A percentile compares a stretch with the other conserved stretches of the same genome.
phyloP scores from a whole-genome alignment of 176 grass and related monocot species.

The Triticum urartu region DNA sequence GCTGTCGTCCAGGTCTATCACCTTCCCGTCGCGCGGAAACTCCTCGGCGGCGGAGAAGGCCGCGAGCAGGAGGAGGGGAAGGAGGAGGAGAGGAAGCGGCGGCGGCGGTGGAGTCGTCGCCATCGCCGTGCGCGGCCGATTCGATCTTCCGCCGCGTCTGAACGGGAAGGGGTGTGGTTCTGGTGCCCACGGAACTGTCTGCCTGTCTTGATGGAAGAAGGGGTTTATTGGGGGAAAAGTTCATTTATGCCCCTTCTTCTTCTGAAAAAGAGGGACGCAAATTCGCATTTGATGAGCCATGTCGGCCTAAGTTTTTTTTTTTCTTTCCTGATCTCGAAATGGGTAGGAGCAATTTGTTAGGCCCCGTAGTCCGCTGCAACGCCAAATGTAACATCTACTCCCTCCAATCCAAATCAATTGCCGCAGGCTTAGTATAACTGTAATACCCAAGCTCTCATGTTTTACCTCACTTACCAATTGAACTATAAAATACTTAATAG shows the following conservation, averaged over 20 bases:
- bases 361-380: too few relatives aligned
- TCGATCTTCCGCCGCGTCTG: slow-evolving; percentile 46
- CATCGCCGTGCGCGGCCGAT: slow-evolving; percentile 36
- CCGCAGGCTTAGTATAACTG: too few relatives aligned
- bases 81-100: slow-evolving; percentile 19
- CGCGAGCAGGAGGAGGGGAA: slow-evolving; percentile 28
- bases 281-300: neutral
- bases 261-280: neutral
- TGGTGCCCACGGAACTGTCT: neutral
- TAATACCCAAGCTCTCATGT: too few relatives aligned
- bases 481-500: too few relatives aligned
- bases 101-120: neutral
- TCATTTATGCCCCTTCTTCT: neutral
- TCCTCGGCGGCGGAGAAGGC: slow-evolving; percentile 32
- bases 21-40: slow-evolving; percentile 73
- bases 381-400: too few relatives aligned
- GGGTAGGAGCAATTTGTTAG: too few relatives aligned
- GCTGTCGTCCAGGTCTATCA: slow-evolving; percentile 87
- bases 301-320: too few relatives aligned
- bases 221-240: slow-evolving; percentile 4
- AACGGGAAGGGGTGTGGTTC: slow-evolving; percentile 17
- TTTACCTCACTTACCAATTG: too few relatives aligned
- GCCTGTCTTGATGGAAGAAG: neutral
- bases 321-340: too few relatives aligned
- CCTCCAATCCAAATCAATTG: too few relatives aligned